Evolutionary conservation across 2,329 filamentous ascomycete genomes (phyloP), one percentile per base, ranked within the genome.

Genomic region (Metarhizium guizhouense): DNA sequence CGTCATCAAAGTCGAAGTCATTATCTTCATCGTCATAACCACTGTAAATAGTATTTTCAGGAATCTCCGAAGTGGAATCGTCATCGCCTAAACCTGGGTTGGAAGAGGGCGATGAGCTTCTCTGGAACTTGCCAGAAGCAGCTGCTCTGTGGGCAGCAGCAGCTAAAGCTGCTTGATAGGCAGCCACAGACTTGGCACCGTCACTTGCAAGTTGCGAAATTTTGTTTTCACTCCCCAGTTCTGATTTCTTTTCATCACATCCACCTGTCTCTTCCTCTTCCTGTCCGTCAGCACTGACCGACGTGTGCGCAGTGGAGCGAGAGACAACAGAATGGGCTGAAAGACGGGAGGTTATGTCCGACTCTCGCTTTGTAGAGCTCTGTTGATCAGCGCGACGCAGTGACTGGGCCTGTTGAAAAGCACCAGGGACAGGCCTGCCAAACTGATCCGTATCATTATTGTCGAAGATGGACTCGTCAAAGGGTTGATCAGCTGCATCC

Each of bases 141-240:
- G 84, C 87, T 6, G 91, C 90, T 65, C 86, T 80, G 58, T 87
- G 85, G 10, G 90, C 87, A 6, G 91, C 93, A 50, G 88, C 86
- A 2, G 90, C 90, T 4, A 97, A 77, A 1, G 91, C 90, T 53
- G 87, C 87, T 66, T 96, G 91, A 64, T 96, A 93, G 1, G 83
- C 86, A 47, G 84, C 83, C 56, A 75, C 71, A 32, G 64, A 57
- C 36, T 65, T 62, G 14, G 56, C 52, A 8, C 54, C 59, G 6
- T 55, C 45, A n/a, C 55, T 47, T 13, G 58, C 55, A 6, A 20
- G 56, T 3, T 59, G 59, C 29, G 54, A 53, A 42, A 38, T 42
- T 38, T 25, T 30, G 16, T 16, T 6, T n/a, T 49, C 45, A n/a
- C 34, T 25, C 48, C 47, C 42, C 20, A 30, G 20, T 8, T 13